Evolutionary conservation across 352 stramenopile species (phyloP).

Genomic region (Globisporangium yorkense): DNA sequence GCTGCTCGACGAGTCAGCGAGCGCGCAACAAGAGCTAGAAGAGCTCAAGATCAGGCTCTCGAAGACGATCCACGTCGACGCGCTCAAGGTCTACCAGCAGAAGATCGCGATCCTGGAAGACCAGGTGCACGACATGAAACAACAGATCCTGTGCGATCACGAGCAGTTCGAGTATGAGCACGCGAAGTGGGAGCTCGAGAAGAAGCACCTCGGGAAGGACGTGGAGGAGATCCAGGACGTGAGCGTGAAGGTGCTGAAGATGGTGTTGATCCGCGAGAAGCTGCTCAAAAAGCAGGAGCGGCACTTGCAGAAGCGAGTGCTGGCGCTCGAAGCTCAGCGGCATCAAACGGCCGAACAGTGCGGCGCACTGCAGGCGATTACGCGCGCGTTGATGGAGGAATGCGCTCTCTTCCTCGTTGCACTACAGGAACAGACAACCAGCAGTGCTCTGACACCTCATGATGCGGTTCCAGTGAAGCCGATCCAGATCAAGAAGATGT

Average conservation of each 20-base stretch:
- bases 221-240: conserved; percentile 54
- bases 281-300: conserved; percentile 51
- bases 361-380: conserved; percentile 14
- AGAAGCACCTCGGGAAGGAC: conserved; percentile 36
- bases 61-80: conserved; percentile 10
- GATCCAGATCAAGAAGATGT: conserved; percentile 36
- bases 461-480: conserved; percentile 28
- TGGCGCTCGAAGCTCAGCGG: conserved; percentile 18
- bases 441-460: conserved; percentile 8
- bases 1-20: conserved; percentile 32
- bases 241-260: conserved; percentile 63
- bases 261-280: conserved; percentile 61
- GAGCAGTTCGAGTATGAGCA: conserved; percentile 63
- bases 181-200: conserved; percentile 48
- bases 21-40: background rate
- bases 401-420: conserved; percentile 41
- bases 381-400: conserved; percentile 39
- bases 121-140: conserved; percentile 38
- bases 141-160: conserved; percentile 58
- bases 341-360: conserved; percentile 10
- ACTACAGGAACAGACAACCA: conserved; percentile 28
- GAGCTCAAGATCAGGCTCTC: background rate
- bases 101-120: conserved; percentile 43
- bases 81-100: conserved; percentile 28
- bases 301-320: conserved; percentile 10